Conservation (phyloP, 75 land plant genomes). For the Pseudotsuga menziesii region DNA sequence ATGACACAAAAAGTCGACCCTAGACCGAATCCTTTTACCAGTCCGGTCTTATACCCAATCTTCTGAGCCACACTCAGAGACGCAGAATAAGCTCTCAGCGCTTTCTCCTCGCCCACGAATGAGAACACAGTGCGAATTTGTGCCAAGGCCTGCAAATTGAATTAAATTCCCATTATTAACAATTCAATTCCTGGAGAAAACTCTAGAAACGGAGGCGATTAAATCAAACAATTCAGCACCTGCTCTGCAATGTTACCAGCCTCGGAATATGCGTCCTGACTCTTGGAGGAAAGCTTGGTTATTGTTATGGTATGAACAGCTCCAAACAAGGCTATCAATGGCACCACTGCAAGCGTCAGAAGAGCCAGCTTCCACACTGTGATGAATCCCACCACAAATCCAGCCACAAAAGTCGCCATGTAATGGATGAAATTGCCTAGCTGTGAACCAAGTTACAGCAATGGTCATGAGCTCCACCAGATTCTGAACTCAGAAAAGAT, state of each 20-base stretch:
- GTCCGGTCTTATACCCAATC: slow-evolving; percentile 67
- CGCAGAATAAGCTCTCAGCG: slow-evolving; percentile 44
- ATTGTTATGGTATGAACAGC: slow-evolving; percentile 35
- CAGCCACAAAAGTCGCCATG: slow-evolving; percentile 56
- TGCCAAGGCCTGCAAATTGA: slow-evolving; percentile 49
- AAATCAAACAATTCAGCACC: slow-evolving; percentile 15
- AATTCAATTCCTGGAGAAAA: not conserved
- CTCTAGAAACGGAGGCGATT: not conserved
- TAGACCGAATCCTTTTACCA: slow-evolving; percentile 82
- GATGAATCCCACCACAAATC: slow-evolving; percentile 56
- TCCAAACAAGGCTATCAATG: slow-evolving; percentile 50
- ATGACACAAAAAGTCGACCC: slow-evolving; percentile 76
- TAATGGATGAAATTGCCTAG: slow-evolving; percentile 57
- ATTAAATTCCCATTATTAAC: not conserved
- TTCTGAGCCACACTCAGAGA: slow-evolving; percentile 48
- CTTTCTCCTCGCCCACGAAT: slow-evolving; percentile 70
- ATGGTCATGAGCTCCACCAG: not conserved
- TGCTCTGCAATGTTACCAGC: slow-evolving; percentile 59
- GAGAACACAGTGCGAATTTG: slow-evolving; percentile 75
- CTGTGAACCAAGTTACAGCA: slow-evolving; percentile 11
- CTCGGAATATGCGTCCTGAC: slow-evolving; percentile 33
- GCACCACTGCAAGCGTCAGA: slow-evolving; percentile 63
- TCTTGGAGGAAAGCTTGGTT: slow-evolving; percentile 39
- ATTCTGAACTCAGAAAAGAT: too few species aligned
- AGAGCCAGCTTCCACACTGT: slow-evolving; percentile 56